Percentiles rank a stretch among this genome's conserved stretches.
Conservation (phyloP, 148 eudicot species). For the Drosera capensis region DNA sequence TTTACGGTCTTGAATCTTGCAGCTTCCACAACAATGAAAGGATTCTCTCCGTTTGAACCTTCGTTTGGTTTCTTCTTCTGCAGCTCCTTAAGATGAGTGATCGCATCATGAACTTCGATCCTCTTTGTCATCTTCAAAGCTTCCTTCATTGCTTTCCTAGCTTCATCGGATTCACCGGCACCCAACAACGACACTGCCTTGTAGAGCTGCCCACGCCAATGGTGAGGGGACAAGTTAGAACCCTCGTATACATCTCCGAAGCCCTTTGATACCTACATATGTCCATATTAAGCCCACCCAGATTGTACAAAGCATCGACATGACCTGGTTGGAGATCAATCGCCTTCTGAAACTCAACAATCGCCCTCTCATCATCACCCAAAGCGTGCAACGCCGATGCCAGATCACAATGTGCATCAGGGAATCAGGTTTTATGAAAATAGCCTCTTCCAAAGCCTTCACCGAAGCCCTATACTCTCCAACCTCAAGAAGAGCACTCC, state of each 20-base stretch:
- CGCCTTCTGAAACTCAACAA: conserved; percentile 94
- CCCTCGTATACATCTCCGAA: conserved; percentile 95
- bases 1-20: conserved; percentile 57
- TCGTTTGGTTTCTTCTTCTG: conserved; percentile 69
- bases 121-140: conserved; percentile 95
- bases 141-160: conserved; percentile 84
- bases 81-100: conserved; percentile 78
- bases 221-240: conserved; percentile 82
- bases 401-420: conserved; percentile 58
- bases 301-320: conserved; percentile 85
- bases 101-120: conserved; percentile 89
- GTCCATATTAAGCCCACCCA: conserved; percentile 96
- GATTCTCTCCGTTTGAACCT: conserved; percentile 43
- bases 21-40: conserved; percentile 46
- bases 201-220: conserved; percentile 91
- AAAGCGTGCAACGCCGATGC: conserved; percentile 11
- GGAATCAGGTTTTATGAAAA: conserved; percentile 76
- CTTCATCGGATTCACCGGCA: conserved; percentile 91
- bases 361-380: conserved; percentile 79
- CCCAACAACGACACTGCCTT: conserved; percentile 91
- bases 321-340: conserved; percentile 91
- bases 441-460: conserved; percentile 85
- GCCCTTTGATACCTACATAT: conserved; percentile 97
- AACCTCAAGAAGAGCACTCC: conserved; percentile 90
- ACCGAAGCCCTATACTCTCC: conserved; percentile 52